Evolutionary conservation across 2,329 filamentous ascomycete species (phyloP).

Genomic region (Balansia obtecta): DNA sequence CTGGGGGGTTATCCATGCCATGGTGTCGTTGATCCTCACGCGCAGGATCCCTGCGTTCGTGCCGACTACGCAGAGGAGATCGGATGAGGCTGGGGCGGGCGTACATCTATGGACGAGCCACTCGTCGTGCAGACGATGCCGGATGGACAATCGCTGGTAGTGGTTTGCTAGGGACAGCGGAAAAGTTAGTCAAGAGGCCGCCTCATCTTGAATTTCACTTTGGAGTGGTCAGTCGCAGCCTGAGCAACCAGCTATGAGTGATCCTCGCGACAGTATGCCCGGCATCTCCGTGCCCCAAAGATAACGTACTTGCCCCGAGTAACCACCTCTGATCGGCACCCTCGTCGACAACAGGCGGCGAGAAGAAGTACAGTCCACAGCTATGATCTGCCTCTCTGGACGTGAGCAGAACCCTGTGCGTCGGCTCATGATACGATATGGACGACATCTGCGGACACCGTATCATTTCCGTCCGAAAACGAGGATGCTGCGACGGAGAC

Average conservation of each 20-base stretch:
- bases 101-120: slow-evolving; percentile 28
- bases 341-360: slow-evolving; percentile 17
- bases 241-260: too few species aligned
- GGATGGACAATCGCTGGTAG: slow-evolving; percentile 20
- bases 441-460: slow-evolving; percentile 29
- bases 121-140: slow-evolving; percentile 13
- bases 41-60: slow-evolving; percentile 34
- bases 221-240: too few species aligned
- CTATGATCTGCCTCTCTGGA: slow-evolving; percentile 21
- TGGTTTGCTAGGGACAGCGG: slow-evolving; percentile 14
- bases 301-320: slow-evolving; percentile 22
- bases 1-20: slow-evolving; percentile 22
- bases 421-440: slow-evolving; percentile 32
- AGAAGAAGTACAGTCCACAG: slow-evolving; percentile 26
- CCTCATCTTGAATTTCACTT: too few species aligned
- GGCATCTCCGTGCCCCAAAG: too few species aligned
- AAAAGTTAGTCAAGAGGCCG: not conserved
- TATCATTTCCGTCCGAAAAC: slow-evolving; percentile 23
- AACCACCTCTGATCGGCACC: slow-evolving; percentile 24
- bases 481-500: not conserved
- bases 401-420: slow-evolving; percentile 30
- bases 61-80: slow-evolving; percentile 33
- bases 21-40: slow-evolving; percentile 19
- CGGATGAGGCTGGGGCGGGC: slow-evolving; percentile 26
- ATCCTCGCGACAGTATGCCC: not conserved